A percentile compares a stretch with the other conserved stretches of the same genome.
These are phyloP conservation scores for Gossypium davidsonii DNA, from an alignment of 441 rosid genomes.

Conservation along the genomic window DNA sequence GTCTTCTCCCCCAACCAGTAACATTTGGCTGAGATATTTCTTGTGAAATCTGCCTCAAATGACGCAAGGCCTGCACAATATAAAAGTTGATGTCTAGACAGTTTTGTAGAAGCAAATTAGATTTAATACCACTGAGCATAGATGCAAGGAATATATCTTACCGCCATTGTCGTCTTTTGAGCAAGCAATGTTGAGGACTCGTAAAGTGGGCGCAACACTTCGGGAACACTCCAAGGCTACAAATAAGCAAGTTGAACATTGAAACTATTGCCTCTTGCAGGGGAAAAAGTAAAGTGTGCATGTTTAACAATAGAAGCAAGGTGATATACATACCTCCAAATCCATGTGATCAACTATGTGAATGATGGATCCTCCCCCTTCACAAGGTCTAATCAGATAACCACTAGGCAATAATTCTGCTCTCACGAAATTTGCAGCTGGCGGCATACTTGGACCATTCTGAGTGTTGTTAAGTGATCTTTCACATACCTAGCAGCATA, in stretches of 20 bases:
- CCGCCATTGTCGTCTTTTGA: slow-evolving; percentile 67
- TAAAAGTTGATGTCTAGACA: neutral
- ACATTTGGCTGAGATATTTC: slow-evolving; percentile 62
- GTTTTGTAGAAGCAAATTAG: neutral
- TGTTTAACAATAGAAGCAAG: slow-evolving; percentile 1
- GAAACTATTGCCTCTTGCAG: slow-evolving; percentile 7
- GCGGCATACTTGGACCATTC: slow-evolving; percentile 73
- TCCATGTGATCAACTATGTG: slow-evolving; percentile 67
- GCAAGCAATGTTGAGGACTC: slow-evolving; percentile 68
- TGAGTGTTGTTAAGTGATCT: slow-evolving; percentile 62
- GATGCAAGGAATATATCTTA: slow-evolving; percentile 26
- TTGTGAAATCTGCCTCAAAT: slow-evolving; percentile 64
- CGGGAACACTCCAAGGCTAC: slow-evolving; percentile 73
- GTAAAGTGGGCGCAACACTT: slow-evolving; percentile 67
- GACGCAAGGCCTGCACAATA: slow-evolving; percentile 49
- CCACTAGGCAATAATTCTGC: slow-evolving; percentile 69
- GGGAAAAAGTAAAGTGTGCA: slow-evolving; percentile 5
- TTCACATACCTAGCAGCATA: slow-evolving; percentile 45
- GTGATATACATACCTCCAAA: slow-evolving; percentile 40
- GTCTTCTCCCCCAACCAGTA: slow-evolving; percentile 61
- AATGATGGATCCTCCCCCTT: slow-evolving; percentile 72
- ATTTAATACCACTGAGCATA: neutral
- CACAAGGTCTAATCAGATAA: slow-evolving; percentile 66
- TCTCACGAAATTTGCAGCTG: slow-evolving; percentile 56
- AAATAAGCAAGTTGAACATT: slow-evolving; percentile 6